phyloP scores from a whole-genome alignment of 495 filamentous ascomycete species.

The Hypoxylon cercidicola region DNA sequence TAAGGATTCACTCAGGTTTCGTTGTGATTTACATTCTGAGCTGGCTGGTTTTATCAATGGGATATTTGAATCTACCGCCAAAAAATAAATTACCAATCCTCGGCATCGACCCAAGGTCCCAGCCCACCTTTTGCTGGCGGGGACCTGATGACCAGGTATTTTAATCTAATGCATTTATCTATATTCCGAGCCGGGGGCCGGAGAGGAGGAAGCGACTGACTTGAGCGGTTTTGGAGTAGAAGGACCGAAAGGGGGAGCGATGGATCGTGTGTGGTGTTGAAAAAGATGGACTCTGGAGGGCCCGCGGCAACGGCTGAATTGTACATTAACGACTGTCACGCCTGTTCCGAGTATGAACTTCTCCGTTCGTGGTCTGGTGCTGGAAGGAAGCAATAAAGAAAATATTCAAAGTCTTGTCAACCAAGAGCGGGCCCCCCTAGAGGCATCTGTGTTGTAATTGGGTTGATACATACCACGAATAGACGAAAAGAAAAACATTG shows the following conservation, averaged over 20 bases:
- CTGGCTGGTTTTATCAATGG: constrained; percentile 39
- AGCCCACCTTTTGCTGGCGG: constrained; percentile 56
- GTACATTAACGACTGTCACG: constrained; percentile 48
- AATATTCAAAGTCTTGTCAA: constrained; percentile 8
- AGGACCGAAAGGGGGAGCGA: constrained; percentile 35
- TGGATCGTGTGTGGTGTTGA: constrained; percentile 23
- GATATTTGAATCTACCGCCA: constrained; percentile 40
- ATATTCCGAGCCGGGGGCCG: constrained; percentile 18
- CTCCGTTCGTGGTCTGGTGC: constrained; percentile 33
- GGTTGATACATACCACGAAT: constrained; percentile 48
- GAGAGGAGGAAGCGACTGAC: constrained; percentile 20
- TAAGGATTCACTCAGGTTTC: constrained; percentile 41
- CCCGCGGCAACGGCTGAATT: constrained; percentile 41
- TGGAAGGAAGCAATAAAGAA: constrained; percentile 21
- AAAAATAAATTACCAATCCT: constrained; percentile 42
- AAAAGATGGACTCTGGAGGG: constrained; percentile 41
- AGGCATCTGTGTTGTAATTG: constrained; percentile 43
- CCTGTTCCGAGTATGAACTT: constrained; percentile 45
- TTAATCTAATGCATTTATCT: constrained; percentile 56
- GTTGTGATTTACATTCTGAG: constrained; percentile 50
- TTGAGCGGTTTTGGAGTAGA: constrained; percentile 35
- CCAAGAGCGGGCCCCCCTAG: constrained; percentile 30
- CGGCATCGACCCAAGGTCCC: constrained; percentile 41
- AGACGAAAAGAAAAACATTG: constrained; percentile 46
- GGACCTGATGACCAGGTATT: constrained; percentile 49